Base-by-base conservation (phyloP, 1,139 yeast genomes). In the Protomyces arabidopsidicola region DNA sequence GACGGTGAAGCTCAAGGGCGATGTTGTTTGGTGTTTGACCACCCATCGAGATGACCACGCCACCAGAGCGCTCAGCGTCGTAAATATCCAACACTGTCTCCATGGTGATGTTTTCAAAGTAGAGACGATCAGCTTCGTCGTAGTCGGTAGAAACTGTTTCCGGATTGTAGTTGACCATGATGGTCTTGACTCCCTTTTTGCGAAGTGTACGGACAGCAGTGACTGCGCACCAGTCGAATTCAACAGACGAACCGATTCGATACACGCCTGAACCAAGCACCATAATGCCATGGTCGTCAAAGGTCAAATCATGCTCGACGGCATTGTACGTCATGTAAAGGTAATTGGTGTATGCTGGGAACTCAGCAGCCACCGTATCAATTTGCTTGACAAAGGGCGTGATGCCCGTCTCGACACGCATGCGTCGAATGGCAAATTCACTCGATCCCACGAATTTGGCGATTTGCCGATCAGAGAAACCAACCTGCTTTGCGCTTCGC, bases 291-390 rank as follows among this genome's bases (percentile, higher is more conserved):
- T 88, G 86, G 70, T 89, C 96, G 68, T 88, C 84, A 72, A 93
- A 93, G 38, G 81, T 74, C 68, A 93, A 86, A 76, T 93, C 98
- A 68, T 88, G 88, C 64, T 89, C 80, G 72, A 88, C 90, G 66
- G 97, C 98, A 75, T 90, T 93, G 81, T 93, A 93, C 54, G 98
- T 93, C 76, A 90, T 84, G 80, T 93, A 93, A 76, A 93, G 82
- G 78, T 93, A 93, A 80, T 93, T 93, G 74, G 98, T 93, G 79
- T 78, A 84, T 60, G 98, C 97, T 64, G 98, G 98, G 85, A 93
- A 93, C 77, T 93, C 98, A 63, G 98, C 98, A 65, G 98, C 98
- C 71, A 93, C 97, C 45, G 98, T 93, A 80, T 93, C 98, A 72
- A 93, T 93, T 79, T 91, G 97, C 78, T 93, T 93, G 70, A 91